Percentiles rank a stretch among this genome's conserved stretches.
Evolutionary conservation across 1,284 basidiomycete species (phyloP).

Genomic region (Melampsora larici-populina): DNA sequence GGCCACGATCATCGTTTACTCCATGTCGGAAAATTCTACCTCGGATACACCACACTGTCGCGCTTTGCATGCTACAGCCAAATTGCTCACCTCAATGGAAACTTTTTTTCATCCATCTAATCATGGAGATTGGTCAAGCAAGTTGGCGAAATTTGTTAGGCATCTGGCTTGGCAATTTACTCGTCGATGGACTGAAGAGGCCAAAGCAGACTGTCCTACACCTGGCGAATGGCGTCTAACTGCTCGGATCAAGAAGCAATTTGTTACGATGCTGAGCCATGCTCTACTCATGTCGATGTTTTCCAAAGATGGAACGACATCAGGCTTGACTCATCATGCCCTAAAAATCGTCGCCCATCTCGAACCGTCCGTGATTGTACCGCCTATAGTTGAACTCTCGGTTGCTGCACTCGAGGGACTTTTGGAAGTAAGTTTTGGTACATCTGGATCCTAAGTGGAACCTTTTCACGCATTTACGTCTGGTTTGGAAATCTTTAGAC

Average conservation of each 20-base stretch:
- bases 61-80: slow-evolving; percentile 82
- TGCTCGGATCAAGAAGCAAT: slow-evolving; percentile 72
- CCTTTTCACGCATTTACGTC: slow-evolving; percentile 43
- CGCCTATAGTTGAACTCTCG: slow-evolving; percentile 84
- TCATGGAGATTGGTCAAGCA: slow-evolving; percentile 56
- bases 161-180: slow-evolving; percentile 79
- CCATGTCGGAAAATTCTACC: slow-evolving; percentile 79
- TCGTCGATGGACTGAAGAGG: slow-evolving; percentile 78
- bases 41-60: slow-evolving; percentile 40
- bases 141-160: slow-evolving; percentile 68
- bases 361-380: slow-evolving; percentile 84
- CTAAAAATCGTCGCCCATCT: slow-evolving; percentile 72
- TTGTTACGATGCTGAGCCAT: slow-evolving; percentile 77
- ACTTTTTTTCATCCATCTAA: slow-evolving; percentile 79
- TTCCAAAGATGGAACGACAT: slow-evolving; percentile 65
- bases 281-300: slow-evolving; percentile 93
- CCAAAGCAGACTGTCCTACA: slow-evolving; percentile 72
- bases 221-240: slow-evolving; percentile 75
- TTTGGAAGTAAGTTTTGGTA: slow-evolving; percentile 66
- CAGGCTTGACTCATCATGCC: slow-evolving; percentile 67
- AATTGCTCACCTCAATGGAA: slow-evolving; percentile 86
- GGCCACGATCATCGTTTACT: slow-evolving; percentile 84
- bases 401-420: slow-evolving; percentile 85
- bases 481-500: slow-evolving; percentile 58
- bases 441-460: slow-evolving; percentile 21